Evolutionary conservation across 2,329 filamentous ascomycete species (phyloP).

Genomic region (Aspergillus candidus): DNA sequence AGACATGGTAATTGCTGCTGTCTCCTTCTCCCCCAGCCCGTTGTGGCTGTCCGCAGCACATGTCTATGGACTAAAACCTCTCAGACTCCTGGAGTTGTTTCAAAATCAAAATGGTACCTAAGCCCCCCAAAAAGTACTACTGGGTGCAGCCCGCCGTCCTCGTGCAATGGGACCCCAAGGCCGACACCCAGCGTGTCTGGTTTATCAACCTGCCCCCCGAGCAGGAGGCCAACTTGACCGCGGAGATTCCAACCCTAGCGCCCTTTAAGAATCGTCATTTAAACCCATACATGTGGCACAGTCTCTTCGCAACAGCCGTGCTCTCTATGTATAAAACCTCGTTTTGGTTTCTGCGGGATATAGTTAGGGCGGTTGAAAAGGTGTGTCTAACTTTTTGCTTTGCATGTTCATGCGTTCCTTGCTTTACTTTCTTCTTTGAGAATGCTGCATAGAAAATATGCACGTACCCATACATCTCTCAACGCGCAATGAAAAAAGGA

Average conservation of each 20-base stretch:
- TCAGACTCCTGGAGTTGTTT: constrained; percentile 21
- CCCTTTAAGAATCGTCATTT: neutral
- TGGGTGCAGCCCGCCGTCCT: constrained; percentile 19
- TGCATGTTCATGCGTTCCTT: too few species aligned
- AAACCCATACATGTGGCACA: constrained; percentile 21
- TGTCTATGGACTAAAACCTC: neutral
- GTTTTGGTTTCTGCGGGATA: constrained; percentile 26
- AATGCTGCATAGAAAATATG: too few species aligned
- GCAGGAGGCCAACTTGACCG: neutral
- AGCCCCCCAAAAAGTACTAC: constrained; percentile 5
- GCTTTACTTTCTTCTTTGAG: too few species aligned
- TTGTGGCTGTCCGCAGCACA: neutral
- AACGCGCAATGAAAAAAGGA: neutral
- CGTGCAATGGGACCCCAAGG: constrained; percentile 14
- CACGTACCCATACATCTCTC: too few species aligned
- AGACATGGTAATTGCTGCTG: neutral
- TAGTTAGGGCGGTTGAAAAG: constrained; percentile 27
- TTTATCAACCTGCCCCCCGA: constrained; percentile 8
- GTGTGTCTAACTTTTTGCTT: constrained; percentile 7
- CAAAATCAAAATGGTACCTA: constrained; percentile 17
- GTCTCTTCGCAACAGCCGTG: constrained; percentile 16
- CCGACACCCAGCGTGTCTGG: constrained; percentile 8
- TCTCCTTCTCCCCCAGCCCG: too few species aligned
- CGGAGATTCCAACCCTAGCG: neutral
- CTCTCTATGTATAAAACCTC: constrained; percentile 21